phyloP scores from a whole-genome alignment of 345 rosid species.

The Euphorbia tirucalli region DNA sequence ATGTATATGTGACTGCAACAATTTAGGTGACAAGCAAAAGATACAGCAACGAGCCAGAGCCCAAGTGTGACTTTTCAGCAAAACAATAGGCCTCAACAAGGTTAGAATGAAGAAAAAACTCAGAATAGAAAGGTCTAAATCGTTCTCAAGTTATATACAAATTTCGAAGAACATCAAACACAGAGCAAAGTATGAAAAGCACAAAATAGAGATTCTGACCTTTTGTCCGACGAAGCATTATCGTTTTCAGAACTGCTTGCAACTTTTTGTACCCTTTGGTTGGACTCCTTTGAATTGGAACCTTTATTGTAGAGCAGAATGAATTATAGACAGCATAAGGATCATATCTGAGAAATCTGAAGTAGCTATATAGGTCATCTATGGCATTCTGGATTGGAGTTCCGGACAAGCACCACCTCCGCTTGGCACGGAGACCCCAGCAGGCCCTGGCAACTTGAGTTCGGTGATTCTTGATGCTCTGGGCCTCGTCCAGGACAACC shows the following conservation, averaged over 20 bases:
- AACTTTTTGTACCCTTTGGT: slow-evolving; percentile 68
- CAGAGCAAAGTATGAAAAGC: not conserved
- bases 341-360: slow-evolving; percentile 91
- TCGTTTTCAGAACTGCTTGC: slow-evolving; percentile 81
- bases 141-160: not conserved
- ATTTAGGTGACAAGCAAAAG: not conserved
- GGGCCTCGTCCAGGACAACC: slow-evolving; percentile 96
- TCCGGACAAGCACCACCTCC: slow-evolving; percentile 98
- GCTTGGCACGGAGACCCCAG: slow-evolving; percentile 98
- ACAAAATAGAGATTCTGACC: slow-evolving; percentile 40
- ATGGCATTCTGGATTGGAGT: slow-evolving; percentile 97
- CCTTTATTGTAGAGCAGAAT: slow-evolving; percentile 63
- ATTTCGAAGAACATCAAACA: not conserved
- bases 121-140: not conserved
- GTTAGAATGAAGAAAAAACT: not conserved
- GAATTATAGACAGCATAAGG: slow-evolving; percentile 61
- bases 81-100: not conserved
- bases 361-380: slow-evolving; percentile 96
- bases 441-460: slow-evolving; percentile 98
- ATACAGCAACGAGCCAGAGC: not conserved
- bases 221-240: slow-evolving; percentile 98
- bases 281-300: slow-evolving; percentile 62
- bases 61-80: not conserved
- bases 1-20: not conserved
- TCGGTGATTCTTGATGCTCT: slow-evolving; percentile 91